Conservation (phyloP, 2,329 filamentous ascomycete species). For the Hypoxylon sp. region DNA sequence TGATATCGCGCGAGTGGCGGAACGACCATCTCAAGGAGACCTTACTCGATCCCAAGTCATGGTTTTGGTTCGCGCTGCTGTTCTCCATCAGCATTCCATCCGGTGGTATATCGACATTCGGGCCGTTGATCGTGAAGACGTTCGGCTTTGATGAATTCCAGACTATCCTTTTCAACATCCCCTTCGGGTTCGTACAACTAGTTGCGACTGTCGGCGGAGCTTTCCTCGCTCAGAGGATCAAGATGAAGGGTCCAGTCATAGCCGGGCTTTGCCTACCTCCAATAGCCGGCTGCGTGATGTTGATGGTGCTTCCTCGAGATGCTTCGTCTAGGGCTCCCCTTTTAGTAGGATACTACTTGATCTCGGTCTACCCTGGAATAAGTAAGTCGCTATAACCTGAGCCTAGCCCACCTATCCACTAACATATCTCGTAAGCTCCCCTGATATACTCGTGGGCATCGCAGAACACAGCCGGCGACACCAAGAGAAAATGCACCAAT, state of each 20-base stretch:
- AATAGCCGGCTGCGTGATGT: slow-evolving; percentile 50
- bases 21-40: slow-evolving; percentile 68
- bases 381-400: slow-evolving; percentile 52
- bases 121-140: slow-evolving; percentile 65
- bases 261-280: slow-evolving; percentile 49
- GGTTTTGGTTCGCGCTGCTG: slow-evolving; percentile 70
- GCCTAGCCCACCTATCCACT: not conserved
- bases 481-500: slow-evolving; percentile 77
- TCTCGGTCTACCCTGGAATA: slow-evolving; percentile 71
- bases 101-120: slow-evolving; percentile 69
- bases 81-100: slow-evolving; percentile 69
- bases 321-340: slow-evolving; percentile 56
- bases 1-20: slow-evolving; percentile 67
- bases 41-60: slow-evolving; percentile 70
- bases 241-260: slow-evolving; percentile 67
- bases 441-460: slow-evolving; percentile 73
- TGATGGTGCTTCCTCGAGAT: slow-evolving; percentile 48
- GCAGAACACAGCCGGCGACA: slow-evolving; percentile 77
- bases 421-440: slow-evolving; percentile 60
- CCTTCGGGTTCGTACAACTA: slow-evolving; percentile 69
- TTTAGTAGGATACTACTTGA: slow-evolving; percentile 55
- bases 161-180: slow-evolving; percentile 69
- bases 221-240: slow-evolving; percentile 63
- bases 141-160: slow-evolving; percentile 67
- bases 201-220: slow-evolving; percentile 68